Evolutionary conservation across 2,329 filamentous ascomycete genomes (phyloP).

Genomic region (Didymella pinodella): DNA sequence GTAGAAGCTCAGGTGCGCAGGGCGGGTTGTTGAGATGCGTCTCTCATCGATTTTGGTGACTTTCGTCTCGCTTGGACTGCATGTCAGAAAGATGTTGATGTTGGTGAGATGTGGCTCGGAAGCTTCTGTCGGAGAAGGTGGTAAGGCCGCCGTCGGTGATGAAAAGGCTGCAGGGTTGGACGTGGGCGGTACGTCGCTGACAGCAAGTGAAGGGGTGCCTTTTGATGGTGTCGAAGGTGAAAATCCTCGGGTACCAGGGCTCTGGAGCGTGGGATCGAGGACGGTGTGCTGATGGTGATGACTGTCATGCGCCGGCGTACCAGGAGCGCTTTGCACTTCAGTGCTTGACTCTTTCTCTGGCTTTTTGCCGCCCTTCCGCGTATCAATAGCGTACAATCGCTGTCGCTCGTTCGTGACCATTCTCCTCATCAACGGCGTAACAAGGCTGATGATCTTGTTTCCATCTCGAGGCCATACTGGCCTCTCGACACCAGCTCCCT

Average conservation of each 20-base stretch:
- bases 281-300: conserved; percentile 26
- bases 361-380: conserved; percentile 59
- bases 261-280: conserved; percentile 20
- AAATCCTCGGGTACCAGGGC: not conserved
- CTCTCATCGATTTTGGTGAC: conserved; percentile 52
- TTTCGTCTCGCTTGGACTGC: conserved; percentile 53
- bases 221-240: conserved; percentile 4
- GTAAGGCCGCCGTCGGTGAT: conserved; percentile 17
- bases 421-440: conserved; percentile 64
- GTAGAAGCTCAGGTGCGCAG: conserved; percentile 28
- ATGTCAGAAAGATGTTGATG: conserved; percentile 69
- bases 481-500: conserved; percentile 48
- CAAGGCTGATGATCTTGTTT: conserved; percentile 63
- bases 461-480: conserved; percentile 64
- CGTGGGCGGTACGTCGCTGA: not conserved
- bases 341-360: conserved; percentile 36
- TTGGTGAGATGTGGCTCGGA: conserved; percentile 46
- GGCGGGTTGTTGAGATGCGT: conserved; percentile 27
- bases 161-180: not conserved
- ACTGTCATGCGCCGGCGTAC: not conserved
- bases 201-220: not conserved
- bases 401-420: conserved; percentile 69
- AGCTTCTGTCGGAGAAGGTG: not conserved
- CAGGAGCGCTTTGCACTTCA: conserved; percentile 24
- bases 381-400: conserved; percentile 65